phyloP scores from a whole-genome alignment of 129 eudicot species.

The Dittrichia graveolens region DNA sequence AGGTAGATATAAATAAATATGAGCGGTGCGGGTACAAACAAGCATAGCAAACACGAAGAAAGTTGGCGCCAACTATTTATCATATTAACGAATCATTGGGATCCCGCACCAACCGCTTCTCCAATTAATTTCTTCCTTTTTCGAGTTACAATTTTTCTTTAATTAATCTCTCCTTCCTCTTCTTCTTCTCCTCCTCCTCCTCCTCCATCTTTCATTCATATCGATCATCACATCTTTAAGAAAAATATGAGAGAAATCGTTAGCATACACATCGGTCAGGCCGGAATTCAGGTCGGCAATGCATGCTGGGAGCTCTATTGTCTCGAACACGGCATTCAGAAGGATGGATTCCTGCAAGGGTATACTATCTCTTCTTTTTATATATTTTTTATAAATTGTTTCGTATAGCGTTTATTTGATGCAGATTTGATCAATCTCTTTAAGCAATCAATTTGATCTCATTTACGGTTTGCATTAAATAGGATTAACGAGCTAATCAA shows the following conservation, averaged over 20 bases:
- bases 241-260: slow-evolving; percentile 56
- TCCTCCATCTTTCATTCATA: background rate
- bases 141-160: background rate
- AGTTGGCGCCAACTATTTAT: slow-evolving; percentile 30
- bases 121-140: background rate
- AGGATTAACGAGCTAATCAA: background rate
- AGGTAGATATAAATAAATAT: background rate
- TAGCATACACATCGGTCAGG: slow-evolving; percentile 67
- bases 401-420: background rate
- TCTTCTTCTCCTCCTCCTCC: slow-evolving; percentile 5
- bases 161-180: background rate
- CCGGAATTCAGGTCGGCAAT: slow-evolving; percentile 76
- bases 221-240: background rate
- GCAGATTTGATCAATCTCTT: background rate
- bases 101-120: slow-evolving; percentile 29
- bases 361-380: background rate
- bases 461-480: slow-evolving; percentile 2
- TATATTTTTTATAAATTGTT: background rate
- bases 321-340: slow-evolving; percentile 73
- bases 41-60: slow-evolving; percentile 19
- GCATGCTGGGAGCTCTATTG: slow-evolving; percentile 79
- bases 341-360: slow-evolving; percentile 61
- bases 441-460: background rate
- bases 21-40: slow-evolving; percentile 22
- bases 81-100: slow-evolving; percentile 23